Evolutionary conservation across 1,284 basidiomycete genomes (phyloP), one percentile per base, ranked within the genome.

Genomic region (Marasmius fiardii): DNA sequence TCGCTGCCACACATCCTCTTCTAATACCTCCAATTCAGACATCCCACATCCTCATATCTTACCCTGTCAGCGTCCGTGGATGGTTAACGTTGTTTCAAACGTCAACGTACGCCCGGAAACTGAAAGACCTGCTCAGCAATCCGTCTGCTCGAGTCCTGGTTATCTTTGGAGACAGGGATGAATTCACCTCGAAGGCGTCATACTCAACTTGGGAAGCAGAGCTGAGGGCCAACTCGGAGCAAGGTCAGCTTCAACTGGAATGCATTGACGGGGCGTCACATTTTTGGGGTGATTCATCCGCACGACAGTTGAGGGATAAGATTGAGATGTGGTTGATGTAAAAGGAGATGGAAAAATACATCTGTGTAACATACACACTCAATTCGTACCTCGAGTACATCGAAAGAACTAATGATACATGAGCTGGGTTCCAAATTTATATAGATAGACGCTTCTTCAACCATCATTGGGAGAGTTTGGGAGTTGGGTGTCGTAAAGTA

Each of bases 11-110:
- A 52, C 82, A 83, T 57, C 83, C 86, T 1, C 65, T 79, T 16
- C 68, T 80, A 2, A 66, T 73, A 0, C 60, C 72, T 18, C 71
- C 74, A 16, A 65, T 87, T 51, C 74, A 72, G 61, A 85, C 82
- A 0, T 79, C 77, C 10, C 85, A 91, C 66, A 73, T 92, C 48
- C 69, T 93, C 37, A 68, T 93, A 21, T 92, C 89, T 0, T 93
- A 93, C 63, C 91, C 91, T 0, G 72, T 92, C 6, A 82, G 85
- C 6, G 83, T 85, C 11, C 76, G 88, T 41, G 75, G 76, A 24
- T 79, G 86, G 64, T 73, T 93, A 34, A 92, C 90, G 3, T 67
- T 86, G 49, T 92, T 93, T 73, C 75, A 75, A 49, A 73, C 83
- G 1, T 69, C 71, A 3, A 70, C 71, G 12, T 89, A 91, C 65